Conservation (phyloP, 2,329 filamentous ascomycete species). For the Calonectria hawksworthii region DNA sequence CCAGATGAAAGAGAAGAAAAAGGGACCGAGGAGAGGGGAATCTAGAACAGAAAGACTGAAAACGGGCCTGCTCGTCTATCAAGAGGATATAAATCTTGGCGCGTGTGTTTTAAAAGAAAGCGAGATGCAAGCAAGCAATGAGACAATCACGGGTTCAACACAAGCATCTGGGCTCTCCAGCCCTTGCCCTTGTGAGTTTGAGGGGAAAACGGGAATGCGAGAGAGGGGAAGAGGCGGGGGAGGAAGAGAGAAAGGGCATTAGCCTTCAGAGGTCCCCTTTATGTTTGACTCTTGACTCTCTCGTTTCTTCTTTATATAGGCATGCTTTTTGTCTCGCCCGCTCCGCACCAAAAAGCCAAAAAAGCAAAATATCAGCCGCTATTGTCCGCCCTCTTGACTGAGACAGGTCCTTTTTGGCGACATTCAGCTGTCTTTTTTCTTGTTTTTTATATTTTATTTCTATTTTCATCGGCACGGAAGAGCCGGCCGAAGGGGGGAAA, state of each 20-base stretch:
- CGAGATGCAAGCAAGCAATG: neutral
- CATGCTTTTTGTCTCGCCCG: neutral
- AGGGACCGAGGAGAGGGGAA: neutral
- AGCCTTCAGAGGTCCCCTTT: neutral
- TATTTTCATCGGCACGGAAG: neutral
- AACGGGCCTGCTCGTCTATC: neutral
- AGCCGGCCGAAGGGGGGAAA: neutral
- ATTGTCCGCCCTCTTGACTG: neutral
- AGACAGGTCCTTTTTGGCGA: neutral
- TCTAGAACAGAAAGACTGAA: neutral
- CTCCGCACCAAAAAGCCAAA: neutral
- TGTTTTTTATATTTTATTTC: neutral
- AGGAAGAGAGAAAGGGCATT: neutral
- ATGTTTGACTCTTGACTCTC: constrained; percentile 4
- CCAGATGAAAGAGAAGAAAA: neutral
- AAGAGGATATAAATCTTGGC: no score
- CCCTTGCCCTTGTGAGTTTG: neutral
- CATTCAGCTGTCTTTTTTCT: neutral
- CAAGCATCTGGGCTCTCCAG: neutral
- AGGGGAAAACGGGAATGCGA: neutral
- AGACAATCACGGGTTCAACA: neutral
- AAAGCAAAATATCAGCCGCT: neutral
- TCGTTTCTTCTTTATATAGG: constrained; percentile 4
- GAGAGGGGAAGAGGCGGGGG: neutral
- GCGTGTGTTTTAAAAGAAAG: neutral